A percentile compares a stretch with the other conserved stretches of the same genome.
Conservation (phyloP, 495 filamentous ascomycete species). For the Lophiostoma macrostomum region DNA sequence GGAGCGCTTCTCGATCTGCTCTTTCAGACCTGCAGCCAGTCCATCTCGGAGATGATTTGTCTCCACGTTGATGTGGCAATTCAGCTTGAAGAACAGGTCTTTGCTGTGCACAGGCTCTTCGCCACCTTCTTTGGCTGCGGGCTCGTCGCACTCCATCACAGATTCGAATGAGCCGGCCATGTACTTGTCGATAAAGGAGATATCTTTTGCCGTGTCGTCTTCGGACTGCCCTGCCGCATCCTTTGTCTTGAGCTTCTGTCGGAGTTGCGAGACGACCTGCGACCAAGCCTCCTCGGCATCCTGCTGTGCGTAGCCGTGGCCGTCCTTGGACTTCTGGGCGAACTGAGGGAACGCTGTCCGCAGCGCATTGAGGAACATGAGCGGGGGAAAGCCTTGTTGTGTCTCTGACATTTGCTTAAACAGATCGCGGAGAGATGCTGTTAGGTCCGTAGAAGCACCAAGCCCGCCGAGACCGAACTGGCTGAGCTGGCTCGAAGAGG, state of each 20-base stretch:
- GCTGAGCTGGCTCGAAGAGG: conserved; percentile 50
- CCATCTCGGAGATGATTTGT: conserved; percentile 91
- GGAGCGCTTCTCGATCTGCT: conserved; percentile 88
- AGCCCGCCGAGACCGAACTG: conserved; percentile 61
- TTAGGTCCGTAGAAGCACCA: conserved; percentile 66
- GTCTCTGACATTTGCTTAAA: conserved; percentile 94
- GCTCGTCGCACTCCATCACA: conserved; percentile 77
- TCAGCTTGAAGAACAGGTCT: conserved; percentile 85
- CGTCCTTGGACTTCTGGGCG: conserved; percentile 75
- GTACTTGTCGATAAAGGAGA: conserved; percentile 86
- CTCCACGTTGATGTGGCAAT: conserved; percentile 83
- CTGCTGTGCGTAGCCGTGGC: conserved; percentile 86
- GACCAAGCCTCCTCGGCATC: conserved; percentile 99
- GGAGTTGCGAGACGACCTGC: conserved; percentile 84
- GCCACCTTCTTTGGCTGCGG: conserved; percentile 67
- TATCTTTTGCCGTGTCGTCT: conserved; percentile 44
- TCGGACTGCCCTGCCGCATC: conserved; percentile 37
- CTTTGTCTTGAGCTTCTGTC: conserved; percentile 70
- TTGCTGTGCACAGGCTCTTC: conserved; percentile 64
- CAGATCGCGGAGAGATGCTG: conserved; percentile 74
- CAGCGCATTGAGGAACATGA: conserved; percentile 80
- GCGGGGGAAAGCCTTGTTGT: conserved; percentile 79
- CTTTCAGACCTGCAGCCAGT: conserved; percentile 72
- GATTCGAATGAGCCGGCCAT: conserved; percentile 77
- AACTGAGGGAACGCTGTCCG: conserved; percentile 89